These are phyloP conservation scores for Ganoderma lucidum DNA, from an alignment of 1,284 basidiomycete genomes.

Conservation along the genomic window DNA sequence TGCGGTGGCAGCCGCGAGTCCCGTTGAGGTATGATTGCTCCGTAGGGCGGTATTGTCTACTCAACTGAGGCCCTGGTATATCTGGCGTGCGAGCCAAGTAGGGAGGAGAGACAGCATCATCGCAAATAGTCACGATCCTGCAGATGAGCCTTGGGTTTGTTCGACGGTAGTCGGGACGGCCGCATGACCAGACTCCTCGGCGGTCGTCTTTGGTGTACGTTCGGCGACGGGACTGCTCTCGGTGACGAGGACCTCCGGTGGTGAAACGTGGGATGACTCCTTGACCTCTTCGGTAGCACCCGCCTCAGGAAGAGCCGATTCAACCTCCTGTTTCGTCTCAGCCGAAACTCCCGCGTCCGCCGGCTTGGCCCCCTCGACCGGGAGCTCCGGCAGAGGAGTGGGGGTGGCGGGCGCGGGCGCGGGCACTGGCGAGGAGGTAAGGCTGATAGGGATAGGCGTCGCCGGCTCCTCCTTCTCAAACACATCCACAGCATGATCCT, in stretches of 20 bases:
- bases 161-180: background rate
- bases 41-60: slow-evolving; percentile 5
- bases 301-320: background rate
- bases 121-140: slow-evolving; percentile 4
- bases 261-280: background rate
- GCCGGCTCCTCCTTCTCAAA: slow-evolving; percentile 11
- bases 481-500: slow-evolving; percentile 4
- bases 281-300: background rate
- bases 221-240: slow-evolving; percentile 14
- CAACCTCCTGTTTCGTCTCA: background rate
- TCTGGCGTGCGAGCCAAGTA: background rate
- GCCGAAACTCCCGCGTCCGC: background rate
- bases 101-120: background rate
- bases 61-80: background rate
- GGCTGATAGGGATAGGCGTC: slow-evolving; percentile 16
- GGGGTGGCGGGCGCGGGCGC: background rate
- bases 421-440: background rate
- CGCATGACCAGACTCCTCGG: background rate
- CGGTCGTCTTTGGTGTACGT: background rate
- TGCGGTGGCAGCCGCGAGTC: background rate
- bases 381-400: background rate
- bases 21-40: background rate
- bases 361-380: background rate
- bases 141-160: background rate
- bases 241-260: slow-evolving; percentile 13